Evolutionary conservation across 306 rosid species (phyloP).

Genomic region (Senna tora): DNA sequence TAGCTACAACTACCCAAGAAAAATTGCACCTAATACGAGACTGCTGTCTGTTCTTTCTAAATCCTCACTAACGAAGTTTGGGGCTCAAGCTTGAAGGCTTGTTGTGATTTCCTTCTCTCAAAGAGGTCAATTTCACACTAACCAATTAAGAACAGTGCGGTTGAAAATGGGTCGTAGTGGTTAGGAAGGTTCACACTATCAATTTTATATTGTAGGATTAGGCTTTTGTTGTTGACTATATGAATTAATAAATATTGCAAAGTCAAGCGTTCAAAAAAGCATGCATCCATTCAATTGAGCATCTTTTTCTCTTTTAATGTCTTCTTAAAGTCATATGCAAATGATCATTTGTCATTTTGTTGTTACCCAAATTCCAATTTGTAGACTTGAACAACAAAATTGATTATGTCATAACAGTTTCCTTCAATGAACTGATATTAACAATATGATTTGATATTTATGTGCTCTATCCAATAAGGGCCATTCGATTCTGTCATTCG

Average conservation of each 20-base stretch:
- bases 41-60: background rate
- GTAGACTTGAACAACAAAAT: background rate
- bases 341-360: background rate
- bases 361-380: background rate
- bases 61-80: background rate
- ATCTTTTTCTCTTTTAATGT: background rate
- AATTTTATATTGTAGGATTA: slow-evolving; percentile 16
- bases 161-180: slow-evolving; percentile 34
- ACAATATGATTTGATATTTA: background rate
- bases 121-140: slow-evolving; percentile 21
- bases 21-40: background rate
- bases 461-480: background rate
- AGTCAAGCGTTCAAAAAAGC: slow-evolving; percentile 29
- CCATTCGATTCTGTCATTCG: background rate
- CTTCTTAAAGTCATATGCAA: background rate
- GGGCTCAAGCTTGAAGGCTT: background rate
- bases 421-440: background rate
- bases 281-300: slow-evolving; percentile 1
- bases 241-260: background rate
- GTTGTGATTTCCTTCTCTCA: background rate
- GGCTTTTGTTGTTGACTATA: slow-evolving; percentile 2
- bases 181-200: slow-evolving; percentile 41
- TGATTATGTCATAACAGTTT: background rate
- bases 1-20: background rate
- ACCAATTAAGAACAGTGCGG: background rate